phyloP scores from a whole-genome alignment of 2,329 filamentous ascomycete species.

The Sporothrix variecibatus region DNA sequence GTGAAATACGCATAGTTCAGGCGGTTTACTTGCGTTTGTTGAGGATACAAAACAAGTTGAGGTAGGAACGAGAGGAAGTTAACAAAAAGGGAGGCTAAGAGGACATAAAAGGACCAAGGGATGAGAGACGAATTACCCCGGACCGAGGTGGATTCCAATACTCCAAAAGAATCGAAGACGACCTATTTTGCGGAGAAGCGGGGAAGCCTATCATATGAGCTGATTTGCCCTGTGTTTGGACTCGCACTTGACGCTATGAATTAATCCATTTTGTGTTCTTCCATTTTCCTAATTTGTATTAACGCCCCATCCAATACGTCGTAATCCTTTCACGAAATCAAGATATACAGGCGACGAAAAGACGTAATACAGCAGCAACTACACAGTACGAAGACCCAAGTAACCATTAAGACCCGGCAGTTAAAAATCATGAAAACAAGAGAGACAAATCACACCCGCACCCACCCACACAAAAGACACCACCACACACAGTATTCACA shows the following conservation, averaged over 20 bases:
- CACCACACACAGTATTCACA: too few species aligned
- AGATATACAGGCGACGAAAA: too few species aligned
- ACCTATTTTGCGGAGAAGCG: not conserved
- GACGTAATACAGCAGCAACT: too few species aligned
- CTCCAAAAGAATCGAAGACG: not conserved
- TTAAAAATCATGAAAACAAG: too few species aligned
- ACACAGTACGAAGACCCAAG: too few species aligned
- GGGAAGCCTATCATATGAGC: not conserved
- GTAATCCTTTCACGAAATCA: too few species aligned
- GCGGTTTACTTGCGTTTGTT: not conserved
- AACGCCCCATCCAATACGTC: not conserved
- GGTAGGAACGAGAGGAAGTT: not conserved
- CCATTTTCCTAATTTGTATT: not conserved
- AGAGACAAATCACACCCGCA: too few species aligned
- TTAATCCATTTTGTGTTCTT: not conserved
- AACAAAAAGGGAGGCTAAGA: not conserved
- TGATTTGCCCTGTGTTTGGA: not conserved
- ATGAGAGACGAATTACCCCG: not conserved
- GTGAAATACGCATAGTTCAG: not conserved
- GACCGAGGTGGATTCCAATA: not conserved
- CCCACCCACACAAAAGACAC: too few species aligned
- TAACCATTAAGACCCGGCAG: too few species aligned
- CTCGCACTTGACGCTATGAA: not conserved
- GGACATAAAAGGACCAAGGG: not conserved
- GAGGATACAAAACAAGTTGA: not conserved